phyloP scores from a whole-genome alignment of 2,329 filamentous ascomycete genomes.

The Microsporum ferrugineum region DNA sequence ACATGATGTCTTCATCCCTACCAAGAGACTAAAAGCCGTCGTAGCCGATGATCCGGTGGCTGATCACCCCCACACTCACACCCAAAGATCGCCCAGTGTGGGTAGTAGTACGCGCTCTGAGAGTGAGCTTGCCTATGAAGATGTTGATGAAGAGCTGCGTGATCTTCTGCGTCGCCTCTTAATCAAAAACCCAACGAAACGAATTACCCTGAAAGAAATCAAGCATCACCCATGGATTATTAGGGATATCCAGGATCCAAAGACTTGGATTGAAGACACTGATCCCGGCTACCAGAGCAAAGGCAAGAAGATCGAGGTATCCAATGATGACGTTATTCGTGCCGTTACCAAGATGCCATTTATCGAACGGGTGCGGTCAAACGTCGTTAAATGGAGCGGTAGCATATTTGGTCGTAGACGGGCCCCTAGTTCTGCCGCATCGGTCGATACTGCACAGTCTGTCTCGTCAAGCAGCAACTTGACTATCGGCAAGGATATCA shows the following conservation, averaged over 20 bases:
- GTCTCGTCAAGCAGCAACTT: conserved; percentile 45
- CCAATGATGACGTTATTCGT: conserved; percentile 75
- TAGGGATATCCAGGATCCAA: conserved; percentile 60
- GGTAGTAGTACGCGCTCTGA: conserved; percentile 54
- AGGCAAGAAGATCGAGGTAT: conserved; percentile 81
- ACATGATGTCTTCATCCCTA: conserved; percentile 82
- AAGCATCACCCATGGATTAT: conserved; percentile 91
- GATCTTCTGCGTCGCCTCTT: conserved; percentile 72
- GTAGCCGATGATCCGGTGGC: conserved; percentile 26
- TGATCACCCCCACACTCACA: conserved; percentile 26
- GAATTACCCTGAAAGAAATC: conserved; percentile 82
- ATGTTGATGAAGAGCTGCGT: conserved; percentile 65
- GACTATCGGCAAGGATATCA: conserved; percentile 44
- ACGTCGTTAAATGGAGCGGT: conserved; percentile 53
- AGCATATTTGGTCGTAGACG: conserved; percentile 44
- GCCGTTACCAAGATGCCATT: conserved; percentile 85
- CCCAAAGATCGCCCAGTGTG: conserved; percentile 40
- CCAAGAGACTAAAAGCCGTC: conserved; percentile 64
- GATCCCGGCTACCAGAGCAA: conserved; percentile 68
- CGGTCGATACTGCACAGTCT: conserved; percentile 44
- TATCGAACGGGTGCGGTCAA: conserved; percentile 71
- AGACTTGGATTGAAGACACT: conserved; percentile 84
- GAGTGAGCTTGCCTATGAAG: conserved; percentile 71
- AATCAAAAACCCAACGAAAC: conserved; percentile 75
- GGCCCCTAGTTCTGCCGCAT: conserved; percentile 44